phyloP scores from a whole-genome alignment of 768 basidiomycete genomes.

The Amylocystis lapponica region DNA sequence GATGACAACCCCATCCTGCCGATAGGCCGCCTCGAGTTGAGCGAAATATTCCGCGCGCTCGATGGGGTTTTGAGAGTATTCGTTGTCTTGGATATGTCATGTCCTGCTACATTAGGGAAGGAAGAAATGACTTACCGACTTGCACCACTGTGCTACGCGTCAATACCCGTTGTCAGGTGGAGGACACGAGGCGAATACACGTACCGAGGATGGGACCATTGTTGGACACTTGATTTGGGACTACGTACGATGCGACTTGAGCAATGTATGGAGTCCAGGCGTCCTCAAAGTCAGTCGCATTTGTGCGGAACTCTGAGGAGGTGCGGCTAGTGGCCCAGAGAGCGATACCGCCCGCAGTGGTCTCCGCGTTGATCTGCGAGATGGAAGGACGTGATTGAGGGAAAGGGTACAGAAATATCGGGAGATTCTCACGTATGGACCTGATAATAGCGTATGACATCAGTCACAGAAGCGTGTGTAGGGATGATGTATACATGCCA shows the following conservation, averaged over 20 bases:
- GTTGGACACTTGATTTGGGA: constrained; percentile 58
- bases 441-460: constrained; percentile 3
- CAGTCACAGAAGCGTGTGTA: neutral
- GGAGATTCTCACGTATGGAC: constrained; percentile 23
- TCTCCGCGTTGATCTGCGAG: constrained; percentile 81
- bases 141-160: constrained; percentile 39
- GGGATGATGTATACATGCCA: constrained; percentile 34
- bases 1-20: constrained; percentile 34
- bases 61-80: constrained; percentile 51
- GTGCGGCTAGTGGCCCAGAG: constrained; percentile 69
- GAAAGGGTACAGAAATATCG: neutral
- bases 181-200: neutral
- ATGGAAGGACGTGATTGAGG: too few relatives aligned
- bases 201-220: constrained; percentile 74
- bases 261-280: constrained; percentile 73
- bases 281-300: constrained; percentile 60
- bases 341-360: constrained; percentile 68
- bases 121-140: constrained; percentile 35
- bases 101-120: too few relatives aligned
- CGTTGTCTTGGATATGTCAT: constrained; percentile 51
- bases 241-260: constrained; percentile 54
- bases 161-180: constrained; percentile 1
- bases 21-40: constrained; percentile 16
- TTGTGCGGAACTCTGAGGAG: constrained; percentile 64
- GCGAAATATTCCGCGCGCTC: constrained; percentile 23